Percentiles rank a stretch among this genome's conserved stretches.
Conservation (phyloP, 805 yeast species). For the Ogataea methanolica region DNA sequence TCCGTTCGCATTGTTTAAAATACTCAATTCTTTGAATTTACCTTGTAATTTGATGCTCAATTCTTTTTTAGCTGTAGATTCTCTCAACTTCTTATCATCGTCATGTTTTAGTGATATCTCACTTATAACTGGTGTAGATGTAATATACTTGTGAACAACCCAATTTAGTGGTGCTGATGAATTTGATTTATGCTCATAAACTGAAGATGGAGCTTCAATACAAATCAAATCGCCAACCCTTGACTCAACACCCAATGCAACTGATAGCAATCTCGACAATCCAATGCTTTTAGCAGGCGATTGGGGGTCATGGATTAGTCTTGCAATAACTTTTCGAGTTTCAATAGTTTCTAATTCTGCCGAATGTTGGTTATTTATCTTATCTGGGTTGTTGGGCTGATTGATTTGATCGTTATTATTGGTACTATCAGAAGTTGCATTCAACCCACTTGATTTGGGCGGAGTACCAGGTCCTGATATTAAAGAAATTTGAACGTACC, state of each 20-base stretch:
- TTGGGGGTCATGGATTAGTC: conserved; percentile 34
- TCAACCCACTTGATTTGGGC: conserved; percentile 17
- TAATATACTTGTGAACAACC: conserved; percentile 51
- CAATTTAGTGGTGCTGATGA: conserved; percentile 31
- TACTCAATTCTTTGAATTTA: conserved; percentile 6
- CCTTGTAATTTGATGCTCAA: conserved; percentile 11
- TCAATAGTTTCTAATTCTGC: conserved; percentile 20
- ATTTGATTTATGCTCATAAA: conserved; percentile 12
- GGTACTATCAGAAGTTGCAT: not conserved
- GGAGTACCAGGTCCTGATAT: conserved; percentile 47
- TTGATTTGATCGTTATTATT: not conserved
- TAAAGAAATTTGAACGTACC: conserved; percentile 47
- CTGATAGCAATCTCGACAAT: conserved; percentile 47
- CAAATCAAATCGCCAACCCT: conserved; percentile 50
- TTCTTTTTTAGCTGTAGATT: conserved; percentile 19
- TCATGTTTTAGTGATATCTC: conserved; percentile 30
- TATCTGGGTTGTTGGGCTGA: not conserved
- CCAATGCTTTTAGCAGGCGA: conserved; percentile 41
- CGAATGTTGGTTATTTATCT: not conserved
- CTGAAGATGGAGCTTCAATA: conserved; percentile 33
- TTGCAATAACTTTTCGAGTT: conserved; percentile 46
- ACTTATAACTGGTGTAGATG: conserved; percentile 34
- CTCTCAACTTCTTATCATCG: conserved; percentile 20
- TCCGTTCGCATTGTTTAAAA: conserved; percentile 15
- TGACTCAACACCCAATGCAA: conserved; percentile 49